Base-by-base conservation (phyloP, 495 filamentous ascomycete genomes). In the Podospora bellae-mahoneyi region DNA sequence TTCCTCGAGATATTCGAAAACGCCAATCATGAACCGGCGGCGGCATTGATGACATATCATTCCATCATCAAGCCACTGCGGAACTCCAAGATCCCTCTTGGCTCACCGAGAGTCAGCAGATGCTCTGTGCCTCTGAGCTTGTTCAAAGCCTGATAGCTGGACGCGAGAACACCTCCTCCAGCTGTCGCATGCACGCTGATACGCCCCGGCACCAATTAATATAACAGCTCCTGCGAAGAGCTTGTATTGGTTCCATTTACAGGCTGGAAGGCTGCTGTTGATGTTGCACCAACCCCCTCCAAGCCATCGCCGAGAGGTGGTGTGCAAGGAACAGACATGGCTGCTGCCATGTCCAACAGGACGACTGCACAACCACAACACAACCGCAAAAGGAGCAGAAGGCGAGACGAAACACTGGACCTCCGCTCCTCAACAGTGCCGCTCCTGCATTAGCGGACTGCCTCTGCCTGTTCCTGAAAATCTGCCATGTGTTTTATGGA, bases 1-100 rank as follows among this genome's bases (percentile, higher is more conserved):
- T 78, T 76, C 76, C 67, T 73, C 71, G 70, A 48, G 64, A 74
- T 69, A 64, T 75, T 76, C 76, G 71, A 75, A 75, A 68, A 72
- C 69, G 75, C 69, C 65, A 70, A 73, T 71, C 68, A 72, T 48
- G 39, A 1, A 48, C 15, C 30, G 53, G 54, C 60, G 64, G 61
- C 62, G 56, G 65, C 66, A 67, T 64, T 65, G 66, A 66, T 72
- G 70, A 65, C 69, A 64, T 23, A 68, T 66, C 64, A 68, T 69
- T 66, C 66, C 72, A 74, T 69, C 70, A 68, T 72, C 66, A 74
- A 72, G 61, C 67, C 70, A 69, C 44, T n/a, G 23, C n/a, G 27
- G 26, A 39, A 30, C 62, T 55, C 20, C 18, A 19, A 53, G 13
- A 7, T 19, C 13, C 39, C 18, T 34, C 53, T 60, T 65, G 44